Percentiles rank a stretch among this genome's conserved stretches.
phyloP scores from a whole-genome alignment of 306 rosid species.

The Corylus avellana region DNA sequence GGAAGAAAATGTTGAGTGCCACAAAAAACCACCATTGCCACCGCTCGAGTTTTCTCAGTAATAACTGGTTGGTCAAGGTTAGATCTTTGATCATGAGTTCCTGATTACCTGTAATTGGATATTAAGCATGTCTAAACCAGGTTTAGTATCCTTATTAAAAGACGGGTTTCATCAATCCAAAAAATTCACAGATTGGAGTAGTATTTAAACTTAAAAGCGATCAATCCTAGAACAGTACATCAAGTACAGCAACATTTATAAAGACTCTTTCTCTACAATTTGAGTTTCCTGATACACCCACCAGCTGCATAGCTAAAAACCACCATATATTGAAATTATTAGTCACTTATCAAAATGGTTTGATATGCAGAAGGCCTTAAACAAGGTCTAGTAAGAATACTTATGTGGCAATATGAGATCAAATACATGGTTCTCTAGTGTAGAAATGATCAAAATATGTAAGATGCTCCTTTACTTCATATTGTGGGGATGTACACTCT shows the following conservation, averaged over 20 bases:
- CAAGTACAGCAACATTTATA: not conserved
- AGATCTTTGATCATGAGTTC: constrained; percentile 43
- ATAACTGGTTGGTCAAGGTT: constrained; percentile 29
- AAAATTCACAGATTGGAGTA: not conserved
- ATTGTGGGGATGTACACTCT: not conserved
- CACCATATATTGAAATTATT: not conserved
- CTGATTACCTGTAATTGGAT: constrained; percentile 49
- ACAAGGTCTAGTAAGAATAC: not conserved
- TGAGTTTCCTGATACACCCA: not conserved
- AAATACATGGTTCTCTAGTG: not conserved
- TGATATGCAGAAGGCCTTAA: not conserved
- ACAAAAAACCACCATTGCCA: constrained; percentile 95
- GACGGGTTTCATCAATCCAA: not conserved
- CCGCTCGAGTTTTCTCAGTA: constrained; percentile 47
- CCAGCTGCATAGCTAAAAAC: not conserved
- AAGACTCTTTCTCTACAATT: not conserved
- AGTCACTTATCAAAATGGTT: not conserved
- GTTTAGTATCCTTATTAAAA: not conserved
- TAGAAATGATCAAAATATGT: not conserved
- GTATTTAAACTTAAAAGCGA: not conserved
- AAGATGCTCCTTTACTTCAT: not conserved
- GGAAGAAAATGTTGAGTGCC: constrained; percentile 56
- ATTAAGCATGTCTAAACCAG: not conserved
- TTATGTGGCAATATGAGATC: not conserved
- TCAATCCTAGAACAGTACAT: not conserved